phyloP scores from a whole-genome alignment of 1,284 basidiomycete species.

The Ceratobasidium sp. region DNA sequence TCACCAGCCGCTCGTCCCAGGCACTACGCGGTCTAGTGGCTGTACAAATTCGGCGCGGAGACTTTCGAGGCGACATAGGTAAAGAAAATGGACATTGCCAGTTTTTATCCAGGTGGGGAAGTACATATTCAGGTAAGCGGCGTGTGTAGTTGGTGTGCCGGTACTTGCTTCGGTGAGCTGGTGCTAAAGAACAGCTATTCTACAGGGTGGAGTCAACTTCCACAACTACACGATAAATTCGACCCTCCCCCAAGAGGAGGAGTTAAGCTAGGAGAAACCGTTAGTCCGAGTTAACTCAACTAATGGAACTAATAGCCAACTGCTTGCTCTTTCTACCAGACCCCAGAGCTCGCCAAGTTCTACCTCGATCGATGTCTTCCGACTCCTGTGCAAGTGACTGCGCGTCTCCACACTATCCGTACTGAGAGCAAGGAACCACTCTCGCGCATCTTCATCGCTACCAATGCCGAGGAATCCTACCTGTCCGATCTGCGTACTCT shows the following conservation, averaged over 20 bases:
- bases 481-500: conserved; percentile 53
- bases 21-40: conserved; percentile 42
- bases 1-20: background rate
- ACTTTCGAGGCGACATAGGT: conserved; percentile 44
- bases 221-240: conserved; percentile 48
- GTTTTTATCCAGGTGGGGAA: background rate
- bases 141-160: background rate
- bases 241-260: conserved; percentile 52
- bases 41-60: conserved; percentile 52
- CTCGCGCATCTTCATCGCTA: conserved; percentile 59
- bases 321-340: conserved; percentile 43
- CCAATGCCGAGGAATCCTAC: conserved; percentile 56
- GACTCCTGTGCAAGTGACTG: conserved; percentile 54
- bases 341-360: conserved; percentile 43
- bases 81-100: background rate
- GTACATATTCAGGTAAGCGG: background rate
- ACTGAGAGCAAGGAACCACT: conserved; percentile 44
- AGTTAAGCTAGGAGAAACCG: conserved; percentile 46
- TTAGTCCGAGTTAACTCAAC: too few relatives aligned
- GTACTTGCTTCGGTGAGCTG: conserved; percentile 49
- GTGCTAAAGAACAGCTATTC: conserved; percentile 44
- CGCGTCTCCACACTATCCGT: conserved; percentile 51
- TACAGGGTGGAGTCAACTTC: conserved; percentile 47
- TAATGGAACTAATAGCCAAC: conserved; percentile 31
- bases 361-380: conserved; percentile 61